Evolutionary conservation across 2,329 filamentous ascomycete genomes (phyloP), one percentile per base, ranked within the genome.

Genomic region (Fusarium brevicatenulatum): DNA sequence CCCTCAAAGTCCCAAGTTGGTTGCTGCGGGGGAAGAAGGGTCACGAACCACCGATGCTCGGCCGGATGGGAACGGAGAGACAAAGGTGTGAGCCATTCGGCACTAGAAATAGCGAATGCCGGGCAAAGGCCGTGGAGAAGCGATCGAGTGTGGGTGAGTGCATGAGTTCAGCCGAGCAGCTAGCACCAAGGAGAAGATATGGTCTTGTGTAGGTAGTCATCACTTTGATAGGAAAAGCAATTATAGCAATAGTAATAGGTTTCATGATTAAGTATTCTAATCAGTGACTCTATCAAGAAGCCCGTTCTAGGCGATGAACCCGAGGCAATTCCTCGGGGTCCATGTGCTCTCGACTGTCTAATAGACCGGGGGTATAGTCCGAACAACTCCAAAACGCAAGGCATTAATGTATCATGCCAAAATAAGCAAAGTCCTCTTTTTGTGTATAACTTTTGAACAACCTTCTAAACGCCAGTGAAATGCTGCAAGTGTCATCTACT

Each of bases 331-430:
- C 66, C 69, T 74, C 76, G 65, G 43, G 59, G 46, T 58, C 58
- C 76, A 68, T 54, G 47, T 70, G 65, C 74, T 75, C 65, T 76
- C 64, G 60, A 77, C 68, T 78, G 73, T 78, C 76, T 78, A 78
- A 75, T 77, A 78, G 76, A 76, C 76, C 76, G 75, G 76, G 74
- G 76, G 76, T 78, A 78, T 78, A 78, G 73, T 74, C 75, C 72
- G 65, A 77, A 71, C 44, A 76, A 78, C 76, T 77, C 76, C 76
- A 70, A 73, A 76, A 61, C 69, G 44, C 57, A 69, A 9, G 36
- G 50, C 47, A 59, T 65, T 47, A 16, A 37, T 37, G 16, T 37
- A 13, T 52, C 43, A 49, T 42, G 55, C 53, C 60, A 23, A 59
- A 44, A 42, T 37, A 47, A 57, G 39, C 44, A 61, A 71, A 67